Base-by-base conservation (phyloP, 345 rosid genomes). In the Lagerstroemia speciosa region DNA sequence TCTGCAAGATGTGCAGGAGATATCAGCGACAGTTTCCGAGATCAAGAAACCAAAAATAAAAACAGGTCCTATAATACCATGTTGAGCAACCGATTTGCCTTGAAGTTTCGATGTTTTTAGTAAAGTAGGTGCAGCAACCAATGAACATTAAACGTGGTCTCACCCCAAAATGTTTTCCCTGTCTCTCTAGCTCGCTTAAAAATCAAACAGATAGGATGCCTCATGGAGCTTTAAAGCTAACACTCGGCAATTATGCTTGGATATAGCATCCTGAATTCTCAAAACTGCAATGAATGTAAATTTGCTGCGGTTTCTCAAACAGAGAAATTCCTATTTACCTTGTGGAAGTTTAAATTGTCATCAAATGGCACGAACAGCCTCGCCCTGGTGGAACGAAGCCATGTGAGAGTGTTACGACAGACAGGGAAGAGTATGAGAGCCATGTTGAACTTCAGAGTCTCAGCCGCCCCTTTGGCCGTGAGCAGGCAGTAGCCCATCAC, bases 401-500 rank as follows among this genome's bases (percentile, higher is more conserved):
- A 87, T 30, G 99, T 94, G 78, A 94, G 76, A 10, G 96, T 87
- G 75, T 91, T 94, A 45, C 99, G 85, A 77, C 99, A 94, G 26
- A 91, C 97, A 0, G 99, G 99, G 62, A 94, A 71, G n/a, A 94
- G 87, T 72, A 94, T 80, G 12, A 94, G 79, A 74, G 99, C 99
- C 99, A 94, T 91, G 76, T 94, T 94, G 82, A 94, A 84, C 81
- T 94, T 94, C 55, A 94, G 88, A 53, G 96, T 94, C 85, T 94
- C 99, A 1, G 97, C 99, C 34, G 99, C 91, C 14, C 97, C 99
- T 84, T 94, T 94, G 62, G 99, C 99, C 6, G 83, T 74, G 24
- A 87, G 65, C 72, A 94, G 60, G 75, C 99, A 94, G 67, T 91
- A 81, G 24, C 99, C 96, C 99, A 88, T 88, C 43, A 86, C 95